Evolutionary conservation across 164 flowering plant genomes (phyloP).

Genomic region (Pachysandra terminalis): DNA sequence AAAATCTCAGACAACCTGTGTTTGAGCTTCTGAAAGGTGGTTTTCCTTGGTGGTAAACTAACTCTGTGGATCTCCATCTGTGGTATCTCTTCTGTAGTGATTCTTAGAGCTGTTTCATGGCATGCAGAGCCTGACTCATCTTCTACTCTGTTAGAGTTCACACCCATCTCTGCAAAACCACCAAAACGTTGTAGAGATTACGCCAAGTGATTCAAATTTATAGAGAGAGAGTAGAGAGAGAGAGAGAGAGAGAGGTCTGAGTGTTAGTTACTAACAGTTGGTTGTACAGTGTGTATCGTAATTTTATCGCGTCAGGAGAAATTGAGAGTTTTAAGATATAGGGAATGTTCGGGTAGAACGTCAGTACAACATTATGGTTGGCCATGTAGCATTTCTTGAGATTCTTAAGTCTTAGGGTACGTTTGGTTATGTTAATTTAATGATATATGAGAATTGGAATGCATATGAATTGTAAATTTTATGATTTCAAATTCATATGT

Average conservation of each 20-base stretch:
- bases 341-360: too few relatives aligned
- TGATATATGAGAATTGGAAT: too few relatives aligned
- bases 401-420: too few relatives aligned
- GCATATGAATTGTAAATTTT: too few relatives aligned
- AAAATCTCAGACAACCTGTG: conserved; percentile 65
- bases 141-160: conserved; percentile 52
- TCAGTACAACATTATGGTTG: too few relatives aligned
- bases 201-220: neutral
- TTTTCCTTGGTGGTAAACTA: conserved; percentile 55
- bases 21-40: conserved; percentile 50
- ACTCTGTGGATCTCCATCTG: conserved; percentile 52
- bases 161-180: conserved; percentile 34
- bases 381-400: too few relatives aligned
- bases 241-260: neutral
- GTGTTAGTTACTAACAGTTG: too few relatives aligned
- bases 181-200: neutral
- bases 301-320: too few relatives aligned
- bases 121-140: conserved; percentile 1
- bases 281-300: too few relatives aligned
- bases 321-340: too few relatives aligned
- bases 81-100: conserved; percentile 6
- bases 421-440: too few relatives aligned
- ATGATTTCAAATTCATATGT: too few relatives aligned
- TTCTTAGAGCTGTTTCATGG: conserved; percentile 24
- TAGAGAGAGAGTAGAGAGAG: conserved; percentile 2